Percentiles rank a stretch among this genome's conserved stretches.
Evolutionary conservation across 345 rosid genomes (phyloP).

Genomic region (Rhizophora apiculata): DNA sequence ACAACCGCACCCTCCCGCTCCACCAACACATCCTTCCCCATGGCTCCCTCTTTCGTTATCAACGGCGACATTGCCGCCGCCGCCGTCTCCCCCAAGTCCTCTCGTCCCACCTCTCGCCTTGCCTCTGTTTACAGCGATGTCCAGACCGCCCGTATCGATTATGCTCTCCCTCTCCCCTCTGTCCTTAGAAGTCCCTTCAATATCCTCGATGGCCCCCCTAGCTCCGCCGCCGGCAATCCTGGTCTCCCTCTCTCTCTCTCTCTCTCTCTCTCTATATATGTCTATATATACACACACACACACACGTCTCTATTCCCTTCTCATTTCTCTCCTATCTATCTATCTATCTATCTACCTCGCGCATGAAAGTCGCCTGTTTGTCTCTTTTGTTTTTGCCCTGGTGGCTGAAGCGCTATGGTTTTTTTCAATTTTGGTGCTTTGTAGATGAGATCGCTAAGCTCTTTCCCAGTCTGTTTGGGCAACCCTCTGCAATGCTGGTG

Average conservation of each 20-base stretch:
- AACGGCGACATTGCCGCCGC: conserved; percentile 80
- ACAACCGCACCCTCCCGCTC: no score
- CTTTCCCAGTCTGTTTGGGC: conserved; percentile 82
- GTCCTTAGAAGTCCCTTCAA: conserved; percentile 61
- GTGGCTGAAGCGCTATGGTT: not conserved
- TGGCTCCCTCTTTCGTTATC: conserved; percentile 62
- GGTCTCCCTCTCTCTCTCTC: conserved; percentile 68
- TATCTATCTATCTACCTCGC: not conserved
- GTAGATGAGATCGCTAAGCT: conserved; percentile 86
- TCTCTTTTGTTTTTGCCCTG: not conserved
- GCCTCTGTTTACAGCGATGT: conserved; percentile 87
- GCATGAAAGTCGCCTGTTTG: not conserved
- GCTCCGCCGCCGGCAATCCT: conserved; percentile 94
- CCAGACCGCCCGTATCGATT: conserved; percentile 70
- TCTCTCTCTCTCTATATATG: not conserved
- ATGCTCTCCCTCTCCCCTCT: conserved; percentile 77
- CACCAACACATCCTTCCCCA: conserved; percentile 33
- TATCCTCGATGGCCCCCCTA: conserved; percentile 79
- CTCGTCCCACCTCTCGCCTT: conserved; percentile 42
- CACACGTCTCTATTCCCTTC: not conserved
- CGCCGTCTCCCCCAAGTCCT: conserved; percentile 40
- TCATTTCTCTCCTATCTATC: not conserved
- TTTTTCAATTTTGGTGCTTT: conserved; percentile 2
- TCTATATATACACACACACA: no score
- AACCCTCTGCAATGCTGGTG: conserved; percentile 68